These are phyloP conservation scores for Pseudoscleropodium purum DNA, from an alignment of 225 moss, liverwort and hornwort genomes.

Conservation along the genomic window DNA sequence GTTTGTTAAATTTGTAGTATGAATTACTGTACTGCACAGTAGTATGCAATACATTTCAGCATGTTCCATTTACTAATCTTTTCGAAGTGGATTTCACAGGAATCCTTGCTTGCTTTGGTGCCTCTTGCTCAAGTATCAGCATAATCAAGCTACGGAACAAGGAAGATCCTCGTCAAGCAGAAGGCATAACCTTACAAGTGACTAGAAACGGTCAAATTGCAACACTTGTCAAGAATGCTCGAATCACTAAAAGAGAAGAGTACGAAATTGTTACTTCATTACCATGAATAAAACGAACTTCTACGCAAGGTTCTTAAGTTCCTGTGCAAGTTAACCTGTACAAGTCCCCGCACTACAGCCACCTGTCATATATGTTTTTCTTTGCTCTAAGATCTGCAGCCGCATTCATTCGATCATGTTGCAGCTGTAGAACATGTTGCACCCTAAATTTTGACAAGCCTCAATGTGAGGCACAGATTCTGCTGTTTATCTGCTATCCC, in stretches of 20 bases:
- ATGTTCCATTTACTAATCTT: not conserved
- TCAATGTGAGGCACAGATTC: conserved; percentile 35
- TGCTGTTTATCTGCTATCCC: not conserved
- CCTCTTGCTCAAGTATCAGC: not conserved
- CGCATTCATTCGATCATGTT: not conserved
- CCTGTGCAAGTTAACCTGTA: conserved; percentile 9
- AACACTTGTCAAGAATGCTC: not conserved
- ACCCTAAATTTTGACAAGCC: conserved; percentile 9
- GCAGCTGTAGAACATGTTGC: not conserved
- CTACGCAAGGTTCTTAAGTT: not conserved
- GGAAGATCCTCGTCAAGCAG: not conserved
- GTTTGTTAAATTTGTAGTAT: not conserved
- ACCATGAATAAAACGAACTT: not conserved
- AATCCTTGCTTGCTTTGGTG: not conserved
- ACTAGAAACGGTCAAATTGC: not conserved
- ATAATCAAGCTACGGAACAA: not conserved
- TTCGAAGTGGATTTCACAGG: not conserved
- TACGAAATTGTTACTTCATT: not conserved
- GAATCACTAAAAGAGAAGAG: not conserved
- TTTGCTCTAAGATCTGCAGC: conserved; percentile 3
- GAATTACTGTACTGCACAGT: not conserved
- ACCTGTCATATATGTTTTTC: not conserved
- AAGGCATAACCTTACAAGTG: not conserved
- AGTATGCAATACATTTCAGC: not conserved
- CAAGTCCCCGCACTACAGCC: not conserved